Conservation (phyloP, 371 early-diverging fungal genomes). For the Haplosporangium sp. region DNA sequence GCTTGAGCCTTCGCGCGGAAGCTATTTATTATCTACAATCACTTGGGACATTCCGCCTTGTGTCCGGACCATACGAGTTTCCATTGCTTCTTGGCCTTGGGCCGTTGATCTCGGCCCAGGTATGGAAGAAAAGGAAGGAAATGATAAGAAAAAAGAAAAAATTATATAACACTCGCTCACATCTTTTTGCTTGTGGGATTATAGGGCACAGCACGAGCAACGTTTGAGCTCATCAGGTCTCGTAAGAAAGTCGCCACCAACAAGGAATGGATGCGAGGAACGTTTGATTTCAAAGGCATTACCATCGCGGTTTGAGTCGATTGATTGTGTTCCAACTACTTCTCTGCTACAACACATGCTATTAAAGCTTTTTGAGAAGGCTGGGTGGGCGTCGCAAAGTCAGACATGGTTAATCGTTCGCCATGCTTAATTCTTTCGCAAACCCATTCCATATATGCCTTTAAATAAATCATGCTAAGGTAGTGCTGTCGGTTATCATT, state of each 20-base stretch:
- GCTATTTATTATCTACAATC: constrained; percentile 6
- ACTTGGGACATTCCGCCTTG: constrained; percentile 15
- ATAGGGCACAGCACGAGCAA: constrained; percentile 9
- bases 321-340: too few relatives aligned
- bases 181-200: neutral
- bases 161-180: too few relatives aligned
- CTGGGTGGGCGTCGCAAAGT: too few relatives aligned
- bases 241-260: neutral
- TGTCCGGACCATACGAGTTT: constrained; percentile 16
- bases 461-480: too few relatives aligned
- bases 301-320: too few relatives aligned
- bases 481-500: neutral
- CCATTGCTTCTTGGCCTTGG: constrained; percentile 15
- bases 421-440: too few relatives aligned
- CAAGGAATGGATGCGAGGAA: constrained; percentile 12
- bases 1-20: constrained; percentile 11
- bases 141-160: neutral
- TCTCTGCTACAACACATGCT: too few relatives aligned
- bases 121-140: neutral
- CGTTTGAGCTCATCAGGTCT: constrained; percentile 2
- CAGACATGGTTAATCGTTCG: too few relatives aligned
- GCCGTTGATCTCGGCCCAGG: constrained; percentile 18
- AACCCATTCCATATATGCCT: too few relatives aligned
- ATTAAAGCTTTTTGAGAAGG: too few relatives aligned
- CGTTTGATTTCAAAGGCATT: too few relatives aligned